These are phyloP conservation scores for Actinidia polygama DNA, from an alignment of 179 eudicot genomes.

Conservation along the genomic window DNA sequence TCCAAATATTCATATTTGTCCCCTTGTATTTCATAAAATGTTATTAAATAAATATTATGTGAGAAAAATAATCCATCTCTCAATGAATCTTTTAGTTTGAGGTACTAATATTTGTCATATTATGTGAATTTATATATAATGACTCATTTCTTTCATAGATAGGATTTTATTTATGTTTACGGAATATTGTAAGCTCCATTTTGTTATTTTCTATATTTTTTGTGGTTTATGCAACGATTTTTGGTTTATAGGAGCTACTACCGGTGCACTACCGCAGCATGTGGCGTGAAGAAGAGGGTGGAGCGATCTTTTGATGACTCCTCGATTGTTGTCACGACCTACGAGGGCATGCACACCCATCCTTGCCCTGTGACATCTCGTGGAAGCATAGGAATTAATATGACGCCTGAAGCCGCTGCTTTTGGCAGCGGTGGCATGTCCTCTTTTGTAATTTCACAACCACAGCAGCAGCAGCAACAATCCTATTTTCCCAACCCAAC, in stretches of 20 bases:
- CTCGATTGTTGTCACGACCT: conserved; percentile 48
- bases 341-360: conserved; percentile 49
- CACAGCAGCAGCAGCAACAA: conserved; percentile 31
- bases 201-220: too few species aligned
- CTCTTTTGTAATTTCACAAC: conserved; percentile 25
- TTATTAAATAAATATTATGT: background rate
- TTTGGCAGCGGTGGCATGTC: conserved; percentile 15
- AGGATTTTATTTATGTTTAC: too few species aligned
- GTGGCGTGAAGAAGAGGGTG: conserved; percentile 49
- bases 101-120: too few species aligned
- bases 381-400: conserved; percentile 28
- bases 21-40: background rate
- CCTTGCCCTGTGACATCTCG: conserved; percentile 38
- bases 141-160: too few species aligned
- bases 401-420: conserved; percentile 20
- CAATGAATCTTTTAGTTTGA: too few species aligned
- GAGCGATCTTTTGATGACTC: conserved; percentile 47
- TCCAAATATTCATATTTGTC: background rate
- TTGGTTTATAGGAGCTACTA: conserved; percentile 45
- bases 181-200: background rate
- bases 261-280: conserved; percentile 47
- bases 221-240: background rate
- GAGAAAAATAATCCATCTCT: too few species aligned
- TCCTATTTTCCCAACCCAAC: conserved; percentile 30
- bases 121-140: too few species aligned